A percentile compares a stretch with the other conserved stretches of the same genome.
These are phyloP conservation scores for Eucalyptus decipiens DNA, from an alignment of 345 rosid species.

Conservation along the genomic window DNA sequence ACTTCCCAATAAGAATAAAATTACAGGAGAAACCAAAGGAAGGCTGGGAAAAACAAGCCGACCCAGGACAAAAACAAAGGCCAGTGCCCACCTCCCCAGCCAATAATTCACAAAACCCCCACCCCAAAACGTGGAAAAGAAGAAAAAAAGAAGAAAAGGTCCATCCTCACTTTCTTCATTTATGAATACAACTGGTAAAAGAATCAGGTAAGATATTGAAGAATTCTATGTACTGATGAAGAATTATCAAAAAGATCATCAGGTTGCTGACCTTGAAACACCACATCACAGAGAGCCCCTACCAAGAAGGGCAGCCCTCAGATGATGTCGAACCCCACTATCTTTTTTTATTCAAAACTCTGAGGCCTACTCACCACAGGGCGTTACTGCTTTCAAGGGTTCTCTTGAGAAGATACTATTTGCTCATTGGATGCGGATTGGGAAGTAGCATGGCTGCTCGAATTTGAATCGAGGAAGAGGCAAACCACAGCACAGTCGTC, in stretches of 20 bases:
- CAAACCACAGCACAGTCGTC: conserved; percentile 37
- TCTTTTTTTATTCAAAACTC: not conserved
- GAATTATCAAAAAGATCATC: not conserved
- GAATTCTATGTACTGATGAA: not conserved
- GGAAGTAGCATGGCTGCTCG: not conserved
- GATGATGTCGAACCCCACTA: not conserved
- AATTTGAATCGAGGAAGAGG: conserved; percentile 16
- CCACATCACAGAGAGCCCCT: not conserved
- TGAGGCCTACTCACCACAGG: not conserved
- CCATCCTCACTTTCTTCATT: not conserved
- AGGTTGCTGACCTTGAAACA: not conserved
- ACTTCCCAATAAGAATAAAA: not conserved
- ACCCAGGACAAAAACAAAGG: not conserved
- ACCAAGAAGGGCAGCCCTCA: not conserved
- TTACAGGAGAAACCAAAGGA: not conserved
- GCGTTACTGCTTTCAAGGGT: not conserved
- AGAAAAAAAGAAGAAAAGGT: not conserved
- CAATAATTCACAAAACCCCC: not conserved
- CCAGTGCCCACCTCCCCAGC: not conserved
- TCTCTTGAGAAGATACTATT: not conserved
- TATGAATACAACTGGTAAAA: not conserved
- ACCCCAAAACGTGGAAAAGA: not conserved
- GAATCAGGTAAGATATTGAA: not conserved
- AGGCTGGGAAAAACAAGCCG: not conserved
- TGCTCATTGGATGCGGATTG: not conserved